Conservation (phyloP, 2,329 filamentous ascomycete species). For the Colletotrichum incanum region DNA sequence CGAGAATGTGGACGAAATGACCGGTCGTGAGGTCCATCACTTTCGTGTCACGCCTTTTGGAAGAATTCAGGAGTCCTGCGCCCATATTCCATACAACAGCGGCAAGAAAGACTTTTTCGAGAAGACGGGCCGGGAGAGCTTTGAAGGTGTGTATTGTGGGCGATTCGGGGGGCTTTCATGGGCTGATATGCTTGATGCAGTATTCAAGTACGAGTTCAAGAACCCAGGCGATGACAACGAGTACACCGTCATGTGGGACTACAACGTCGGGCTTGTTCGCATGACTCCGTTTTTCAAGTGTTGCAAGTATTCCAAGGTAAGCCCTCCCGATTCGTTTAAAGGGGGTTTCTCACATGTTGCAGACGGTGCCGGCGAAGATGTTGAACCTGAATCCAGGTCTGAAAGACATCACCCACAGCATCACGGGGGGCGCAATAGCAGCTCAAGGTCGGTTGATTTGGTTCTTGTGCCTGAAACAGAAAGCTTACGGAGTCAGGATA, state of each 20-base stretch:
- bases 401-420: conserved; percentile 91
- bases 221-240: conserved; percentile 76
- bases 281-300: conserved; percentile 97
- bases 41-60: conserved; percentile 79
- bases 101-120: conserved; percentile 91
- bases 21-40: conserved; percentile 70
- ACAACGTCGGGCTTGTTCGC: conserved; percentile 92
- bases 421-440: conserved; percentile 90
- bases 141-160: conserved; percentile 77
- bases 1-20: conserved; percentile 74
- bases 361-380: conserved; percentile 93
- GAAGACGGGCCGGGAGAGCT: conserved; percentile 89
- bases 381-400: conserved; percentile 84
- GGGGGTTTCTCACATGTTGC: conserved; percentile 37
- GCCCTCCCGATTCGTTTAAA: background rate
- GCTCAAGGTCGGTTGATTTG: conserved; percentile 80
- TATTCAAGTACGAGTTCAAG: conserved; percentile 88
- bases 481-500: conserved; percentile 75
- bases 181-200: conserved; percentile 59
- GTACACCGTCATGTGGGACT: conserved; percentile 95
- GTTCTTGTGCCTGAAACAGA: background rate
- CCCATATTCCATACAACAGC: conserved; percentile 94
- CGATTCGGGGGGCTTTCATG: background rate
- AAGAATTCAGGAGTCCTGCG: conserved; percentile 72
- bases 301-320: conserved; percentile 85